Evolutionary conservation across 1,284 basidiomycete species (phyloP).

Genomic region (Phellopilus nigrolimitatus): DNA sequence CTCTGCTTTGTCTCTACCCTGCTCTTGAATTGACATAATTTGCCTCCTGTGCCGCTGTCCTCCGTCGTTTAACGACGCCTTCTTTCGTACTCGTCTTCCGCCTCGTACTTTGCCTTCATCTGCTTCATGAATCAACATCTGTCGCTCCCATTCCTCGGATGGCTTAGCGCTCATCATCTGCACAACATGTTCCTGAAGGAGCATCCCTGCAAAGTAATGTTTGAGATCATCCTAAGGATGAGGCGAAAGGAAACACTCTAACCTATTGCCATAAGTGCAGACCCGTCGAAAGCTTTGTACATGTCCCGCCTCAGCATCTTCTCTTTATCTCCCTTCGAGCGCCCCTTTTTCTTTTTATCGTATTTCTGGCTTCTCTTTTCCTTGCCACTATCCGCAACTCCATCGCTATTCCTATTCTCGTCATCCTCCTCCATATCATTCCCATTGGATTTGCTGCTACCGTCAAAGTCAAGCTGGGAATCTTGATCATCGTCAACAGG

Average conservation of each 20-base stretch:
- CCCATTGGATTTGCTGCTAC: not conserved
- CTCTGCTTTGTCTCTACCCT: constrained; percentile 5
- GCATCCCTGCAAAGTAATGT: constrained; percentile 43
- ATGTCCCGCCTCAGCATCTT: constrained; percentile 45
- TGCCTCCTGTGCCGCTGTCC: not conserved
- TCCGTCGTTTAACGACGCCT: not conserved
- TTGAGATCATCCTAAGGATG: constrained; percentile 9
- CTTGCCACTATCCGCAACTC: constrained; percentile 9
- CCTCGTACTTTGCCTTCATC: not conserved
- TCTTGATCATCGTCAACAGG: constrained; percentile 14
- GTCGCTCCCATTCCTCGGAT: constrained; percentile 40
- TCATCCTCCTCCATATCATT: constrained; percentile 17
- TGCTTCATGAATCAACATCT: constrained; percentile 22
- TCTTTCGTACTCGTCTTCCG: not conserved
- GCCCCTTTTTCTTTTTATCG: constrained; percentile 19
- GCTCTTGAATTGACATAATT: not conserved
- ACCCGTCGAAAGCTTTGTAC: constrained; percentile 70
- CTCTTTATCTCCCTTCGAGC: too few species aligned
- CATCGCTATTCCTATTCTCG: not conserved
- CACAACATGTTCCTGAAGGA: constrained; percentile 60
- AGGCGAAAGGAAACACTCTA: constrained; percentile 22
- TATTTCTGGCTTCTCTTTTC: constrained; percentile 11
- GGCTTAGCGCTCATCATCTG: constrained; percentile 35
- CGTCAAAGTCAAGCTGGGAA: not conserved
- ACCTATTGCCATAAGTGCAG: constrained; percentile 69